Evolutionary conservation across 2,329 filamentous ascomycete genomes (phyloP), one percentile per base, ranked within the genome.

Genomic region (Ilyonectria destructans): DNA sequence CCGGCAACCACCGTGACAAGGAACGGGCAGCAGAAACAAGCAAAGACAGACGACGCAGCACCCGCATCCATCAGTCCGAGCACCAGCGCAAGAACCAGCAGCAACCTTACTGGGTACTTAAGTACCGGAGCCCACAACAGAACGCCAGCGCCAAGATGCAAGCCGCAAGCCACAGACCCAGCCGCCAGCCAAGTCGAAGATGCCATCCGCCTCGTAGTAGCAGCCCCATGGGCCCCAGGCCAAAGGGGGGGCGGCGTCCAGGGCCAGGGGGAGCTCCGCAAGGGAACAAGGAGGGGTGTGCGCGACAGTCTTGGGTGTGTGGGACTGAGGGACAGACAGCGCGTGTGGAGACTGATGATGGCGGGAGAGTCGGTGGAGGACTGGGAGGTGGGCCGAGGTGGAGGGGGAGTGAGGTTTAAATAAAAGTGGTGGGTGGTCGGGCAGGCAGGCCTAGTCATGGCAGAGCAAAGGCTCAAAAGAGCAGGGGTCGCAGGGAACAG

Each of bases 401-500:
- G 26, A 26, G 26, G 26, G 26, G 26, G 26, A 26, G 26, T 26
- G 26, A 26, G 26, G 26, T 26, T 26, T 26, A 26, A 26, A 26
- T 26, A 26, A 26, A 26, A 6, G 26, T 26, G 26, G 26, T 26
- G 26, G 23, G 26, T 5, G 26, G 26, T 40, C 12, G 12, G 37
- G 37, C 45, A 48, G 45, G 45, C 19, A 48, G 21, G 45, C 19
- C 19, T 23, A 13, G 10, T 10, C 13, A 13, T 35, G 33, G 23
- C 21, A 54, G 55, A 57, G 49, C 62, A 66, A 33, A 43, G 15
- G 23, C 58, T 37, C 48, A 26, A 60, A 57, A 45, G 45, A 66
- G 52, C 26, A 48, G 40, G 33, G 29, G 33, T 19, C 52, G 45
- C 63, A 61, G 52, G 45, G 54, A 52, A 56, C 45, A 56, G 40